Evolutionary conservation across 2,329 filamentous ascomycete genomes (phyloP).

Genomic region (Pseudogymnoascus pannorum): DNA sequence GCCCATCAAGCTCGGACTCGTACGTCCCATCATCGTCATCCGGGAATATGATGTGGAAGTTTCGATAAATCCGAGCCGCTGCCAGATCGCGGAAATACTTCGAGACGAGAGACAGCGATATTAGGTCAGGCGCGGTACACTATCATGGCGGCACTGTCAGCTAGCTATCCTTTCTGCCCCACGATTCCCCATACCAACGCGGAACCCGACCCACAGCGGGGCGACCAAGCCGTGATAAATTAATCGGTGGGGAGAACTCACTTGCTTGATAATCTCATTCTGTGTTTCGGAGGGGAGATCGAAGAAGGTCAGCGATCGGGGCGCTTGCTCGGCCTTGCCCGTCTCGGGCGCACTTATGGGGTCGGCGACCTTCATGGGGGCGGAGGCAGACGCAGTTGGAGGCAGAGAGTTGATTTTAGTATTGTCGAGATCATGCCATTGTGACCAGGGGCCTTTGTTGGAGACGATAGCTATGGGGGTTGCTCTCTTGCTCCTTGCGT

Average conservation of each 20-base stretch:
- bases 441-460: not conserved
- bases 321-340: not conserved
- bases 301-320: constrained; percentile 14
- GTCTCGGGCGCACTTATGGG: not conserved
- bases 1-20: constrained; percentile 47
- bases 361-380: not conserved
- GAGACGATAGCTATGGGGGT: constrained; percentile 4
- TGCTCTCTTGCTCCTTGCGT: constrained; percentile 1
- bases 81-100: constrained; percentile 51
- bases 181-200: not conserved
- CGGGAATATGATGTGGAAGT: constrained; percentile 54
- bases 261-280: constrained; percentile 27
- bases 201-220: constrained; percentile 6
- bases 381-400: not conserved
- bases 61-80: constrained; percentile 51
- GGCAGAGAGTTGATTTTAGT: not conserved
- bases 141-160: constrained; percentile 22
- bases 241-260: constrained; percentile 20
- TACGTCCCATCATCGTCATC: constrained; percentile 47
- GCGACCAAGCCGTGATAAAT: not conserved
- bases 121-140: constrained; percentile 46
- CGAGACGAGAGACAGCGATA: constrained; percentile 52
- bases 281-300: constrained; percentile 28
- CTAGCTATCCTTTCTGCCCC: not conserved
- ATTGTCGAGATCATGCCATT: not conserved